Evolutionary conservation across 345 rosid genomes (phyloP).

Genomic region (Raphanus raphanistrum): DNA sequence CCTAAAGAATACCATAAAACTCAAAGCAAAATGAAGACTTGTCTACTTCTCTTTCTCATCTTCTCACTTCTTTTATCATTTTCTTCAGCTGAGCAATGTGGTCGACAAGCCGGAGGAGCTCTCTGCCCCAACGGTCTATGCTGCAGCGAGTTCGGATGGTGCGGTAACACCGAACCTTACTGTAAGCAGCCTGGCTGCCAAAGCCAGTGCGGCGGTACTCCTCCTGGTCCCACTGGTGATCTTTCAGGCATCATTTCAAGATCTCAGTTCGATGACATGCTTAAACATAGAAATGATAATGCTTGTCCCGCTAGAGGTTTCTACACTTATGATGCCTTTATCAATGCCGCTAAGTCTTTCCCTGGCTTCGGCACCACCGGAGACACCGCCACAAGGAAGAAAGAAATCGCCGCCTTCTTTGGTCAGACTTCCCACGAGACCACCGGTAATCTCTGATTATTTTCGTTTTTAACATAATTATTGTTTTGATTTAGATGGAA

Average conservation of each 20-base stretch:
- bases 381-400: conserved; percentile 38
- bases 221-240: conserved; percentile 15
- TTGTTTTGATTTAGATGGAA: neutral
- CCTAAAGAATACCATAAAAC: neutral
- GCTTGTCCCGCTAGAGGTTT: conserved; percentile 49
- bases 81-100: conserved; percentile 53
- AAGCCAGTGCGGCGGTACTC: conserved; percentile 51
- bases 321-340: conserved; percentile 64
- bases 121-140: conserved; percentile 50
- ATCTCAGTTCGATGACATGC: conserved; percentile 45
- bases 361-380: conserved; percentile 54
- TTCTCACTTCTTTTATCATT: conserved; percentile 5
- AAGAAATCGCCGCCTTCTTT: conserved; percentile 67
- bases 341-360: conserved; percentile 54
- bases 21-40: conserved; percentile 31
- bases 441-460: conserved; percentile 40
- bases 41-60: conserved; percentile 9
- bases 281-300: conserved; percentile 54
- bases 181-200: conserved; percentile 57
- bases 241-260: conserved; percentile 34
- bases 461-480: neutral
- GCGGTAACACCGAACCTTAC: conserved; percentile 44
- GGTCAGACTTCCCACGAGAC: conserved; percentile 77
- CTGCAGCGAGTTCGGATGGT: conserved; percentile 53
- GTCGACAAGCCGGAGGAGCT: conserved; percentile 54